Conservation (phyloP, 192 early-diverging fungal species). For the Linnemannia elongata region DNA sequence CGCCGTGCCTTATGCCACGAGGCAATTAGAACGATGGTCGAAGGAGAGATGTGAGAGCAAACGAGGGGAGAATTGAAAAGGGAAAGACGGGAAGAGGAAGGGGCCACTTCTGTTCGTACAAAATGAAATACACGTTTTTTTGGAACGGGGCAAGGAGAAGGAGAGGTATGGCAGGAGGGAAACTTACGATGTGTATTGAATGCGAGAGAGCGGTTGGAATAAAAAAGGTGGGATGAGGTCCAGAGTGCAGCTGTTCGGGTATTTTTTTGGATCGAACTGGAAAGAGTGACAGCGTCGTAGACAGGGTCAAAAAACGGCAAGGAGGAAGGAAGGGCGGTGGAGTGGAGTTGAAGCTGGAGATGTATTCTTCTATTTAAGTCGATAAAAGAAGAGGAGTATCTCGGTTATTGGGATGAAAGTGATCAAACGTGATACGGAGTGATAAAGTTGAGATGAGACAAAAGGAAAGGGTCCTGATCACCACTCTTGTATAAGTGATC, state of each 20-base stretch:
- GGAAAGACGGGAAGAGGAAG: background rate
- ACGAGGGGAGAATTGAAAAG: too few relatives aligned
- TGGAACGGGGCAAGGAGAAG: background rate
- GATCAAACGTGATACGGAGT: background rate
- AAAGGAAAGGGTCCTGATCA: background rate
- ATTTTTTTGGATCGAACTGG: background rate
- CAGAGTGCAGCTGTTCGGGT: background rate
- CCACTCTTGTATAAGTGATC: background rate
- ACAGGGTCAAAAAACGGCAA: background rate
- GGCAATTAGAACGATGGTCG: background rate
- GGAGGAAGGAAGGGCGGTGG: background rate
- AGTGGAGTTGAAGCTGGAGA: too few relatives aligned
- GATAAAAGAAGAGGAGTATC: background rate
- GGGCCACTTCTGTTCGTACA: background rate
- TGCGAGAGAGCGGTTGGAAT: too few relatives aligned
- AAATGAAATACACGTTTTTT: slow-evolving; percentile 10
- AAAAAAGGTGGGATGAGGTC: background rate
- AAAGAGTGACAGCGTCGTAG: background rate
- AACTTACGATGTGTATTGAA: background rate
- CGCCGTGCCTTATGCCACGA: background rate
- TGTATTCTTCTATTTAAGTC: background rate
- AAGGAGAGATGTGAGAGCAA: background rate
- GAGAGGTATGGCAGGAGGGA: background rate
- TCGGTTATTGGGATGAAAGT: background rate
- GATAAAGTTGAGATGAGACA: slow-evolving; percentile 6